Evolutionary conservation across 176 grass and related monocot genomes (phyloP), one percentile per base, ranked within the genome.

Genomic region (Oryza meyeriana): DNA sequence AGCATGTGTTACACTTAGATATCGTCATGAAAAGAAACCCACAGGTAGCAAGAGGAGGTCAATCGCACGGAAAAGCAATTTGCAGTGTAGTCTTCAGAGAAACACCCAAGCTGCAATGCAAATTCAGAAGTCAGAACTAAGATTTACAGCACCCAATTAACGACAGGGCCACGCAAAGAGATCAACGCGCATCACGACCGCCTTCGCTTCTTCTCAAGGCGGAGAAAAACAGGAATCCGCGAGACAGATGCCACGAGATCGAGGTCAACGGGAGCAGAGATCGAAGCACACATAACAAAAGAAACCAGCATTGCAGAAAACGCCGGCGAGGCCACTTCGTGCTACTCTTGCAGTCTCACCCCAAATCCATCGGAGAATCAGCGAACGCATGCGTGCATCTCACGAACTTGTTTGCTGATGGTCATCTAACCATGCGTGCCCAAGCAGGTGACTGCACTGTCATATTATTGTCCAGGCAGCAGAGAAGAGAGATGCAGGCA

Each of bases 351-450:
- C 40, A 12, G 40, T 3, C 11, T 5, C 44, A 47, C 44, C 44
- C 44, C 44, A 47, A 47, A 47, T 47, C 44, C 44, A 17, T 47
- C 44, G 1, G 50, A 55, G 18, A 59, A n/a, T n/a, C 55, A 9
- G 11, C 55, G 55, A 59, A 25, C n/a, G 52, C 55, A 10, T 75
- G 63, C 77, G 68, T 81, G 85, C 45, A 57, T 81, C 38, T 73
- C 47, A 38, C 17, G 85, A 85, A 88, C 86, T 68, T 88, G 81
- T 91, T 91, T 91, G 81, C 89, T 91, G 89, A 91, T 91, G 89
- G 78, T 74, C 89, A 91, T 91, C 89, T 91, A 91, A 89, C 83
- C 84, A 89, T 74, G 69, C 81, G 79, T 64, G 55, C 55, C 8
- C 55, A 22, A 55, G 50, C 50, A 5, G 45, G 18, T 6, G 20